phyloP scores from a whole-genome alignment of 2,329 filamentous ascomycete species.

The Epicoccum sorghinum region DNA sequence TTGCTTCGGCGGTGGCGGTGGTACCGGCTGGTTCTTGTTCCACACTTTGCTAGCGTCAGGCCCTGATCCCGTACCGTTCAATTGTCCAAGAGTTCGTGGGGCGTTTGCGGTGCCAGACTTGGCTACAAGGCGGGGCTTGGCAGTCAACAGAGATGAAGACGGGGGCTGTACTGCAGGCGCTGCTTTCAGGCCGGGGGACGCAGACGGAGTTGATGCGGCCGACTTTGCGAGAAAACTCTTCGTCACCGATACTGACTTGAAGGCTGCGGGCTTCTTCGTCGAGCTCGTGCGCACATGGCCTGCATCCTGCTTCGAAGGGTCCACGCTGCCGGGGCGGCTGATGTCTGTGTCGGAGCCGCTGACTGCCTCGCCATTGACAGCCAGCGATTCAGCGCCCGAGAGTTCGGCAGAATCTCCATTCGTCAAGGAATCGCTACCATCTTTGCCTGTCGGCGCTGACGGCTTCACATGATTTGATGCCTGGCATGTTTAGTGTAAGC shows the following conservation, averaged over 20 bases:
- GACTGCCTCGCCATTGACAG: constrained; percentile 69
- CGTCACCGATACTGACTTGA: constrained; percentile 86
- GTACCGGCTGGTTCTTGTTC: constrained; percentile 85
- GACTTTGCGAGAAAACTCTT: constrained; percentile 83
- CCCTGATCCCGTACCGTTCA: constrained; percentile 64
- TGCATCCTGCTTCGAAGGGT: constrained; percentile 62
- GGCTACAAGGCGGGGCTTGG: constrained; percentile 75
- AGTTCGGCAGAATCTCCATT: constrained; percentile 46
- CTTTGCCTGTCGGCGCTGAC: constrained; percentile 17
- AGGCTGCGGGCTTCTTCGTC: constrained; percentile 73
- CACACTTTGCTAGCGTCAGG: constrained; percentile 79
- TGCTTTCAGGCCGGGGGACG: constrained; percentile 64
- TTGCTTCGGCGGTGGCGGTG: constrained; percentile 75
- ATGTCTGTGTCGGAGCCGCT: constrained; percentile 80
- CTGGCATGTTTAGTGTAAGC: constrained; percentile 27
- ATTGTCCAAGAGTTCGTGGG: constrained; percentile 59
- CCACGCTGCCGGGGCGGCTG: constrained; percentile 61
- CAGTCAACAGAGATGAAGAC: constrained; percentile 57
- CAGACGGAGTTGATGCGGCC: constrained; percentile 56
- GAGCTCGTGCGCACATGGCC: constrained; percentile 64
- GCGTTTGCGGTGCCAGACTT: constrained; percentile 70
- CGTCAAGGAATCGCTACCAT: constrained; percentile 34
- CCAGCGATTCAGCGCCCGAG: constrained; percentile 39
- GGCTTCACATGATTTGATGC: constrained; percentile 19
- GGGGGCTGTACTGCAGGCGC: constrained; percentile 35